Conservation (phyloP, 23 red algal genomes). For the Rhodosorus marinus region DNA sequence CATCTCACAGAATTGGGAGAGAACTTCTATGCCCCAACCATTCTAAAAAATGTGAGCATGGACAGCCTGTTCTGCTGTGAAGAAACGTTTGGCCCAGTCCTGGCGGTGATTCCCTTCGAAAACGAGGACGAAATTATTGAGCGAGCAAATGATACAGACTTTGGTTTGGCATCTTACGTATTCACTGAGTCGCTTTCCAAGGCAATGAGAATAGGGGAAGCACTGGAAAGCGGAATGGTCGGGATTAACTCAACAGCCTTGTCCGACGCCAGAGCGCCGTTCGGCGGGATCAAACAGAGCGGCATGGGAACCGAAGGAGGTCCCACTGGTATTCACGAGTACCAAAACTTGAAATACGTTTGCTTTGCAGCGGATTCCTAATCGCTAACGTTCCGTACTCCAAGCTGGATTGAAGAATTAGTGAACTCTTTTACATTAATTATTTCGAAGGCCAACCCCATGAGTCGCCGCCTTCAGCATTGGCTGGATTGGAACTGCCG, state of each 20-base stretch:
- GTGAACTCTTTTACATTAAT: too few relatives aligned
- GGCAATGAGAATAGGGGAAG: constrained; percentile 10
- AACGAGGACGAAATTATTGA: constrained; percentile 36
- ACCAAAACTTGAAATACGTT: neutral
- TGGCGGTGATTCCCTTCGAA: constrained; percentile 30
- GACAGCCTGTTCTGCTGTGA: constrained; percentile 26
- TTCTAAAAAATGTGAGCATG: constrained; percentile 42
- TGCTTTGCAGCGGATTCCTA: too few relatives aligned
- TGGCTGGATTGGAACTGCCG: too few relatives aligned
- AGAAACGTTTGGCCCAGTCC: constrained; percentile 80
- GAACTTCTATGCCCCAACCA: constrained; percentile 42
- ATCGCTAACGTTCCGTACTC: too few relatives aligned
- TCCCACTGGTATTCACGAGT: constrained; percentile 19
- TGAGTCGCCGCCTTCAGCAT: too few relatives aligned
- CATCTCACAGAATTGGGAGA: neutral
- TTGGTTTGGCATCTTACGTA: constrained; percentile 65
- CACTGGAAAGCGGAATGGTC: constrained; percentile 68
- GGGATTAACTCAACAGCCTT: constrained; percentile 44
- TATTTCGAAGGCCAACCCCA: too few relatives aligned
- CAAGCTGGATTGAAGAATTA: too few relatives aligned
- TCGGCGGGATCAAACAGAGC: constrained; percentile 73
- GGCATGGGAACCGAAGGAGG: constrained; percentile 80
- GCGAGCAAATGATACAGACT: constrained; percentile 20
- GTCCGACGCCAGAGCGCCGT: constrained; percentile 36
- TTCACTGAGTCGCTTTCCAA: constrained; percentile 33